Evolutionary conservation across 352 stramenopile species (phyloP).

Genomic region (Phytophthora pseudosyringae): DNA sequence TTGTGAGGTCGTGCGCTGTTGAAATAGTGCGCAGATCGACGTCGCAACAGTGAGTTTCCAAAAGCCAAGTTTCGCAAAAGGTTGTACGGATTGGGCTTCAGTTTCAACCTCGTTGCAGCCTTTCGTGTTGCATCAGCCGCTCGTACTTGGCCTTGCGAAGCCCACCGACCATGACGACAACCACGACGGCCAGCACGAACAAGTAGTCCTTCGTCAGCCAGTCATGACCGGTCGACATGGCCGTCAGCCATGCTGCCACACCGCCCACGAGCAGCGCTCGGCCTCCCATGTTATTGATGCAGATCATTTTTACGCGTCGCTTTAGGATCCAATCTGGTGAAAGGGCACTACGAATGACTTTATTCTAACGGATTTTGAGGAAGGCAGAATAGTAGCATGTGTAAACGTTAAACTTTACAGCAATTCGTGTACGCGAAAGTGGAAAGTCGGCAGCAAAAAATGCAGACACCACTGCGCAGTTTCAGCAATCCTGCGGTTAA

Average conservation of each 20-base stretch:
- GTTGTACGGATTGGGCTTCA: neutral
- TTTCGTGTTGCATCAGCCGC: constrained; percentile 43
- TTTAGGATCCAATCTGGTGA: constrained; percentile 25
- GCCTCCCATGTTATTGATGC: constrained; percentile 25
- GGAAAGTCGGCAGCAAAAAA: too few species aligned
- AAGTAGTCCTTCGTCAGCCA: constrained; percentile 67
- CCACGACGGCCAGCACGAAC: constrained; percentile 65
- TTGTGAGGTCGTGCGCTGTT: constrained; percentile 48
- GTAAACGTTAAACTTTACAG: neutral
- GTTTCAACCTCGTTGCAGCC: constrained; percentile 9
- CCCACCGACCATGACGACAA: constrained; percentile 63
- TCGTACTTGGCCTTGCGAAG: constrained; percentile 64
- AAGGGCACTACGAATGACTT: constrained; percentile 1
- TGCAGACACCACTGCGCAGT: too few species aligned
- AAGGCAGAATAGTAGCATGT: neutral
- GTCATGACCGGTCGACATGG: constrained; percentile 43
- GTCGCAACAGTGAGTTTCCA: neutral
- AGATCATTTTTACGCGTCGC: constrained; percentile 23
- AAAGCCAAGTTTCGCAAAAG: neutral
- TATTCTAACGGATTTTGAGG: too few species aligned
- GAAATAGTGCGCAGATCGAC: neutral
- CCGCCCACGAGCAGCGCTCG: constrained; percentile 51
- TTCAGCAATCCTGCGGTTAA: neutral
- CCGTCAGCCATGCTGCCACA: constrained; percentile 62
- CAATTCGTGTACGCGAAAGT: neutral